Percentiles rank a stretch among this genome's conserved stretches.
phyloP scores from a whole-genome alignment of 176 grass and related monocot species.

The Hordeum marinum region DNA sequence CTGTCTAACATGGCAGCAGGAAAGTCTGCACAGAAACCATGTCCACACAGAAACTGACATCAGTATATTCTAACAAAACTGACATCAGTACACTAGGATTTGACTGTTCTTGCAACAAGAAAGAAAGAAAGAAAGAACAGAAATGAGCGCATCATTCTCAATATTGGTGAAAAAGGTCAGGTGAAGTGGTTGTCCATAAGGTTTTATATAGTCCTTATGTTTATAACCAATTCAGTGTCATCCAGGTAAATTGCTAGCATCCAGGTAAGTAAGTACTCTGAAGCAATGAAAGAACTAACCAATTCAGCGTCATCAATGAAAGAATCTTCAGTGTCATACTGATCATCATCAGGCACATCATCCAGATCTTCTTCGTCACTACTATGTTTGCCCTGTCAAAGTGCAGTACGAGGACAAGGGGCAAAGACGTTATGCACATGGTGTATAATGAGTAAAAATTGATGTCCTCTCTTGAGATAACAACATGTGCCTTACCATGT shows the following conservation, averaged over 20 bases:
- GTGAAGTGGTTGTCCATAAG: neutral
- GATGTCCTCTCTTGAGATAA: neutral
- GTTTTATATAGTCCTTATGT: neutral
- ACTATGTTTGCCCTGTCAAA: conserved; percentile 58
- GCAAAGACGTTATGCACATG: neutral
- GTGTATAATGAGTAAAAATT: neutral
- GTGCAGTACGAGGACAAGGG: neutral
- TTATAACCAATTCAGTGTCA: neutral
- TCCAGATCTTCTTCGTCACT: conserved; percentile 68
- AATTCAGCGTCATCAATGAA: conserved; percentile 82
- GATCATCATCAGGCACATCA: conserved; percentile 74
- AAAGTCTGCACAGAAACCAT: neutral
- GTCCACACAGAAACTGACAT: neutral
- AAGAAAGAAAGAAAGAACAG: neutral
- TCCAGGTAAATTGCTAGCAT: neutral
- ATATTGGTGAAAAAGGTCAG: neutral
- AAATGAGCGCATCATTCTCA: neutral
- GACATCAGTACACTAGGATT: neutral
- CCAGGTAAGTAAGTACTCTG: neutral
- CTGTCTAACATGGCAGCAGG: neutral
- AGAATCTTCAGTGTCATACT: conserved; percentile 83
- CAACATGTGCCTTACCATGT: conserved; percentile 52
- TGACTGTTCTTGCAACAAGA: conserved; percentile 2
- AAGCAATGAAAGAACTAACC: conserved; percentile 37
- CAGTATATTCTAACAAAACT: neutral